Base-by-base conservation (phyloP, 257 asterid species). In the Nicotiana noctiflora region DNA sequence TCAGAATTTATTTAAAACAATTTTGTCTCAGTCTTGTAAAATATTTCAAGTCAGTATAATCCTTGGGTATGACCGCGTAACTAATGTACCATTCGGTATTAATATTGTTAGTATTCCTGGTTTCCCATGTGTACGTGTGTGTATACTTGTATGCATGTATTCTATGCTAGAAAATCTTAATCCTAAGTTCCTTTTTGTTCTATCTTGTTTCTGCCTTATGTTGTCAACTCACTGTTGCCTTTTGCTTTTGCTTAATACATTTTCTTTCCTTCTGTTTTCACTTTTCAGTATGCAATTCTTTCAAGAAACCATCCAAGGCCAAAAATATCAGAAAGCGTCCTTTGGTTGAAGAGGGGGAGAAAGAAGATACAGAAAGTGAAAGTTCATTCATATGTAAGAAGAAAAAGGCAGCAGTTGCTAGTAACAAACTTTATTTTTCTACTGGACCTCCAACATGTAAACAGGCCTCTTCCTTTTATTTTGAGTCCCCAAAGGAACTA, bases 251-350 rank as follows among this genome's bases (percentile, higher is more conserved):
- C 61, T 46, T 49, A 46, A 72, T 46, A 46, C 21, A 7, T 46
- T 3, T 23, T 2, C 40, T 46, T 44, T 13, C 37, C 17, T 72
- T 10, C 75, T 40, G 52, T 83, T 83, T 77, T 27, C 88, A 93
- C 52, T 83, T 83, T 77, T 27, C 88, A 93, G 99, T 91, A 19
- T 95, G 99, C 86, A 92, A 64, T 88, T 95, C 92, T 90, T 92
- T 93, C 82, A 88, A 89, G 82, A 95, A 92, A 88, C 93, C 94
- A 21, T 80, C 94, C 32, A 91, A 89, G 90, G 89, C 89, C 68
- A 95, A 89, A 89, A 93, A 91, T 86, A 92, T 91, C 32, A 84
- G 99, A 81, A 95, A 91, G 84, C 88, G 96, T 32, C 75, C 92
- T 65, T 82, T 92, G 17, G 4, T 80, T 3, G 93, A 87, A 78